phyloP scores from a whole-genome alignment of 2,329 filamentous ascomycete species.

The Emergomyces orientalis region DNA sequence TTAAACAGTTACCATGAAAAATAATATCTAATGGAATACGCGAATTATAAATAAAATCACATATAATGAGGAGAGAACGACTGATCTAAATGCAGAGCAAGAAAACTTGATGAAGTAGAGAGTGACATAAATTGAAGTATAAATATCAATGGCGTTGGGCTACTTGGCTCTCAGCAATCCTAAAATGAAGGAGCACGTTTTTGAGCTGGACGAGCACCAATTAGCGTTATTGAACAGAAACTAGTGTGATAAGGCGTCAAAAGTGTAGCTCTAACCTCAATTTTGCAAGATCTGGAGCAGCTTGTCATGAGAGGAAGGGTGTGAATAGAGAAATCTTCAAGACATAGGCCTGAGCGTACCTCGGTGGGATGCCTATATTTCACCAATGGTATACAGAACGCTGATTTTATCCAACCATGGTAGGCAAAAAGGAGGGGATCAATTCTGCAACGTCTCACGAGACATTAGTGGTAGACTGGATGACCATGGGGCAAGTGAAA shows the following conservation, averaged over 20 bases:
- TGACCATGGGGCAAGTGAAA: not conserved
- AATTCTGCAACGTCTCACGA: slow-evolving; percentile 1
- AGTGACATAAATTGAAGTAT: not conserved
- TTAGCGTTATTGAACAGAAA: not conserved
- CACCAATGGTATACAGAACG: not conserved
- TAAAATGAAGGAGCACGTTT: not conserved
- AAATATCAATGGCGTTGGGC: not conserved
- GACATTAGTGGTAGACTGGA: not conserved
- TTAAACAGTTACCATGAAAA: not conserved
- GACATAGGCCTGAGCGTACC: not conserved
- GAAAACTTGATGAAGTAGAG: not conserved
- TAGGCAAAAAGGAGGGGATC: not conserved
- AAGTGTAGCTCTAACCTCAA: not conserved
- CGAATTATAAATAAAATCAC: not conserved
- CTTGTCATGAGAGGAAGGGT: not conserved
- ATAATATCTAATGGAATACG: not conserved
- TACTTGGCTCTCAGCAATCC: not conserved
- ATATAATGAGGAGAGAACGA: not conserved
- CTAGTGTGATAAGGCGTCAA: not conserved
- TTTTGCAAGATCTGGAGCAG: not conserved
- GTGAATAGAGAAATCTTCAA: not conserved
- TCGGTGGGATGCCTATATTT: not conserved
- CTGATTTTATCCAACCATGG: not conserved
- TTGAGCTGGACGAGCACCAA: not conserved
- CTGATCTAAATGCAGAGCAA: not conserved